phyloP scores from a whole-genome alignment of 805 yeast species.

The Wickerhamiella australiensis region DNA sequence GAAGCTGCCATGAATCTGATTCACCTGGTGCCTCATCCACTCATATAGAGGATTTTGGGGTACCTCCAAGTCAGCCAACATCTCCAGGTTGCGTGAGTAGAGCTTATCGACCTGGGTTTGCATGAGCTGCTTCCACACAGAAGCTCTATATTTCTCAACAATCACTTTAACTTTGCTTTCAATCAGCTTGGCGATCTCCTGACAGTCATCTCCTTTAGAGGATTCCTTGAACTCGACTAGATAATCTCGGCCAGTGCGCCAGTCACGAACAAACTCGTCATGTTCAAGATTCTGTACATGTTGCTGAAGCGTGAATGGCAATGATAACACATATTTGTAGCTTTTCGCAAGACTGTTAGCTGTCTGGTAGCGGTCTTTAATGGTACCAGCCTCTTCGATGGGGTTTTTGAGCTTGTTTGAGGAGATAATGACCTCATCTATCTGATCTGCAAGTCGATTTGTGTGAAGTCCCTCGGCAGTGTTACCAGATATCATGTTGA shows the following conservation, averaged over 20 bases:
- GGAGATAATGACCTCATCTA: slow-evolving; percentile 40
- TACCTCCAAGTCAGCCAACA: slow-evolving; percentile 49
- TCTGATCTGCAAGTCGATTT: slow-evolving; percentile 28
- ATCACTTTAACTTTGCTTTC: slow-evolving; percentile 46
- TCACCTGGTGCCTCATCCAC: slow-evolving; percentile 46
- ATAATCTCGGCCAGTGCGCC: slow-evolving; percentile 37
- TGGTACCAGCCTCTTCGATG: slow-evolving; percentile 38
- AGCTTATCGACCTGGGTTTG: slow-evolving; percentile 26
- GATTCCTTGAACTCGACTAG: slow-evolving; percentile 22
- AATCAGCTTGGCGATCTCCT: slow-evolving; percentile 37
- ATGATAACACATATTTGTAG: slow-evolving; percentile 42
- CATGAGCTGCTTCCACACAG: slow-evolving; percentile 40
- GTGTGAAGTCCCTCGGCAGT: slow-evolving; percentile 20
- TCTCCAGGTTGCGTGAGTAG: slow-evolving; percentile 34
- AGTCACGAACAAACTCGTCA: slow-evolving; percentile 45
- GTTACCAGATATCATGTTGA: slow-evolving; percentile 30
- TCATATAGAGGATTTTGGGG: slow-evolving; percentile 51
- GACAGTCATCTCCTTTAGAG: slow-evolving; percentile 21
- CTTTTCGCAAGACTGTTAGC: slow-evolving; percentile 42
- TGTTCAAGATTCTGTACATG: slow-evolving; percentile 42
- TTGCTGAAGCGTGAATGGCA: slow-evolving; percentile 39
- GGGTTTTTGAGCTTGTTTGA: slow-evolving; percentile 49
- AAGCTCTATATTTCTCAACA: slow-evolving; percentile 42
- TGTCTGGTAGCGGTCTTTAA: slow-evolving; percentile 37
- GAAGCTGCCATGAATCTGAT: slow-evolving; percentile 31